Conservation (phyloP, 2,329 filamentous ascomycete genomes). For the Colletotrichum sp. region DNA sequence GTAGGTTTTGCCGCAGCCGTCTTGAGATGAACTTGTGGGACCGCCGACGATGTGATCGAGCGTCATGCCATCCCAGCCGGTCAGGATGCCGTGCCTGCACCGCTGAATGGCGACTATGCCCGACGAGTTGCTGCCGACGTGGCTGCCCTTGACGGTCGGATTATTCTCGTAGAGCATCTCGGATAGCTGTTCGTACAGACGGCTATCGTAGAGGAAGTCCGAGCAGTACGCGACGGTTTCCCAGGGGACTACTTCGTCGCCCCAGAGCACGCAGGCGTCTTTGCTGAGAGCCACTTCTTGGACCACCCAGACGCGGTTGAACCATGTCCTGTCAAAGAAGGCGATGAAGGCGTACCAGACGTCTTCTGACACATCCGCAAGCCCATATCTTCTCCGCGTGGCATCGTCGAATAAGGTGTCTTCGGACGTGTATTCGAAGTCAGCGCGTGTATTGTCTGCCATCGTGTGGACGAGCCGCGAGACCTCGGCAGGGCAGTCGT, state of each 20-base stretch:
- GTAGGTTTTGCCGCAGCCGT: neutral
- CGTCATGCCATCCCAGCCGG: neutral
- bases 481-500: neutral
- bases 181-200: constrained; percentile 3
- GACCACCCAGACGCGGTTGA: constrained; percentile 21
- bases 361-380: neutral
- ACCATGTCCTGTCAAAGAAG: constrained; percentile 22
- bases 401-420: neutral
- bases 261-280: constrained; percentile 19
- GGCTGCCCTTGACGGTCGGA: neutral
- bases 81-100: neutral
- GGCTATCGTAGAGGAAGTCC: constrained; percentile 7
- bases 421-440: neutral
- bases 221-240: constrained; percentile 4
- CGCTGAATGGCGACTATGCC: constrained; percentile 13
- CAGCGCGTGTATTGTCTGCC: neutral
- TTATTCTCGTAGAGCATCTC: constrained; percentile 6
- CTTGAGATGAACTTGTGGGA: too few species aligned
- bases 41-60: constrained; percentile 3
- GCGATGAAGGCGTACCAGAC: constrained; percentile 14
- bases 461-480: neutral
- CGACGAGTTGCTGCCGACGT: neutral
- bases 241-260: constrained; percentile 7
- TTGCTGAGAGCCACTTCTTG: constrained; percentile 19
- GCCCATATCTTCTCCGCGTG: neutral